Base-by-base conservation (phyloP, 208 protist genomes). In the Trypanosomatidae sp. region DNA sequence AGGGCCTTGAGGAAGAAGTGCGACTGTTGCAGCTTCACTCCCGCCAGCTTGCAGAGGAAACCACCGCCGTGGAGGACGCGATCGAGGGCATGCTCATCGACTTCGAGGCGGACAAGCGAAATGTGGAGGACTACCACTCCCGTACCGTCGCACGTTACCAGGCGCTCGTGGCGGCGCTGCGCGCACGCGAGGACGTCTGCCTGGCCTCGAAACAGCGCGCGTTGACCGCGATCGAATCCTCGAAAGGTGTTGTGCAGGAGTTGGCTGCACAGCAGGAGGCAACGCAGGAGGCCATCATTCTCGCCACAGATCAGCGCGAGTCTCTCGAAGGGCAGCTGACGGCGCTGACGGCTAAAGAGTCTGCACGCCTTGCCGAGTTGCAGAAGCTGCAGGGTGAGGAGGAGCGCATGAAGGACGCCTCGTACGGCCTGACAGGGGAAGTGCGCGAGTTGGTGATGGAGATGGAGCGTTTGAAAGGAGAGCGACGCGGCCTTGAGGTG, bases 341-440 rank as follows among this genome's bases (percentile, higher is more conserved):
- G 0, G 25, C 36, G 2, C 55, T 75, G 28, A 64, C 80, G 1
- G 66, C 71, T 49, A 41, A 53, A 12, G 70, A 73, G 28, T 69
- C 67, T 22, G 75, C 71, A 47, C 74, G 75, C 13, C 49, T 59
- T 7, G 66, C 55, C 3, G 12, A 25, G n/a, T 70, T 92, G 25
- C 60, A 71, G 28, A 55, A 68, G 28, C 69, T 85, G 13, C 66
- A 83, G 52, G 46, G 5, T 22, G 82, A 92, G 74, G 82, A 86
- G 69, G 83, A 86, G 19, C 71, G 69, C 47, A 89, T 92, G 85
- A 66, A 86, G 72, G 89, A 95, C 67, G 73, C 73, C 22, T 49
- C 87, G 10, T 92, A 94, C 69, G 90, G 88, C 41, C 76, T 97
- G 2, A 85, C 78, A 10, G 90, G 81, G 3, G 88, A 95, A 65